These are phyloP conservation scores for Infundibulicybe gibba DNA, from an alignment of 768 basidiomycete species.

Conservation along the genomic window DNA sequence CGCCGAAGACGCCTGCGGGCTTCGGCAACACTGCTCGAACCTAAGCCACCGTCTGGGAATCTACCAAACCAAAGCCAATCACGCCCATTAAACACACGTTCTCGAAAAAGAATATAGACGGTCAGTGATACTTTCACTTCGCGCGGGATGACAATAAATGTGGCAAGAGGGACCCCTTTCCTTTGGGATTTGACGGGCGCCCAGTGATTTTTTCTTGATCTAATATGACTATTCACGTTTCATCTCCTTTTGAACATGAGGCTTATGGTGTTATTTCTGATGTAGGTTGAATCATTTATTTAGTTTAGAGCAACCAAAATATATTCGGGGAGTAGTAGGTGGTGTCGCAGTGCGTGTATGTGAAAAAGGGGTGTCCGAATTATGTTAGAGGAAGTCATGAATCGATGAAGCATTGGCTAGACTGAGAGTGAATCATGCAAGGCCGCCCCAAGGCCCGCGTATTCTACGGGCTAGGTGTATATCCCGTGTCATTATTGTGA, in stretches of 20 bases:
- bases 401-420: not conserved
- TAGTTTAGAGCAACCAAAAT: no score
- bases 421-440: constrained; percentile 35
- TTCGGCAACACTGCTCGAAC: not conserved
- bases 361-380: not conserved
- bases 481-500: constrained; percentile 96
- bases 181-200: constrained; percentile 34
- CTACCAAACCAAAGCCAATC: constrained; percentile 7
- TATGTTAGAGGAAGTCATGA: no score
- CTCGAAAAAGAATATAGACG: constrained; percentile 18
- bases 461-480: constrained; percentile 96
- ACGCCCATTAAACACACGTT: not conserved
- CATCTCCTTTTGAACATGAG: not conserved
- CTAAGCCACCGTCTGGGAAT: not conserved
- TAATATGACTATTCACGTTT: constrained; percentile 67
- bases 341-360: not conserved
- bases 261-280: no score
- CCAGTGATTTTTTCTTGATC: constrained; percentile 80
- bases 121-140: constrained; percentile 1
- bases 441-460: constrained; percentile 84
- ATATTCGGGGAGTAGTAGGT: no score
- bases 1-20: constrained; percentile 25
- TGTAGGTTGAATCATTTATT: no score
- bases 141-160: constrained; percentile 64
- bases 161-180: constrained; percentile 69